Evolutionary conservation across 768 basidiomycete genomes (phyloP).

Genomic region (Pleurotus sapidus): DNA sequence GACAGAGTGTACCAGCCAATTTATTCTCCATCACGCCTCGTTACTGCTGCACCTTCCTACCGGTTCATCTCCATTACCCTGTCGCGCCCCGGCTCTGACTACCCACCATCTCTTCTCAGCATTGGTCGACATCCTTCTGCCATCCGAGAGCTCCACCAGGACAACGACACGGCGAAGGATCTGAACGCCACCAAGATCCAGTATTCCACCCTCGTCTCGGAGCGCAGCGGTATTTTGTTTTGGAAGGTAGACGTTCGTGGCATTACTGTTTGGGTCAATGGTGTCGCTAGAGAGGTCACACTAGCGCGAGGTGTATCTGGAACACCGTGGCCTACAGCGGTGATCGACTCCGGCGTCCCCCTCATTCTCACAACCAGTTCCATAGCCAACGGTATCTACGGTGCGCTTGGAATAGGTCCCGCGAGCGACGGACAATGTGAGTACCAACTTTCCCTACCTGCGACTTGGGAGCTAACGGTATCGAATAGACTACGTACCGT

Average conservation of each 20-base stretch:
- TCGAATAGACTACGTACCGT: slow-evolving; percentile 68
- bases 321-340: slow-evolving; percentile 51
- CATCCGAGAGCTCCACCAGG: slow-evolving; percentile 18
- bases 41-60: slow-evolving; percentile 46
- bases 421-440: slow-evolving; percentile 61
- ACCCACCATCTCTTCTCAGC: slow-evolving; percentile 58
- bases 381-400: slow-evolving; percentile 77
- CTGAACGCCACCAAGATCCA: slow-evolving; percentile 47
- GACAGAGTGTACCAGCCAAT: slow-evolving; percentile 67
- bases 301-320: slow-evolving; percentile 40
- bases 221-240: slow-evolving; percentile 40
- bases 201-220: slow-evolving; percentile 46
- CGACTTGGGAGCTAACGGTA: no score
- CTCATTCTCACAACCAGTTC: slow-evolving; percentile 56
- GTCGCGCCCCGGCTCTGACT: slow-evolving; percentile 59
- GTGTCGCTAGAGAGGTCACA: slow-evolving; percentile 32
- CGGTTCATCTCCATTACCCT: slow-evolving; percentile 70
- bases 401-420: slow-evolving; percentile 63
- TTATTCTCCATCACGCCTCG: slow-evolving; percentile 65
- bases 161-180: slow-evolving; percentile 20
- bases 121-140: slow-evolving; percentile 64
- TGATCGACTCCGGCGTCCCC: slow-evolving; percentile 74
- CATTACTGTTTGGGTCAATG: slow-evolving; percentile 60
- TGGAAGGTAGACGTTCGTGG: slow-evolving; percentile 62
- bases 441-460: slow-evolving; percentile 20